Evolutionary conservation across 495 filamentous ascomycete species (phyloP), one percentile per base, ranked within the genome.

Genomic region (Bathelium albidoporum): DNA sequence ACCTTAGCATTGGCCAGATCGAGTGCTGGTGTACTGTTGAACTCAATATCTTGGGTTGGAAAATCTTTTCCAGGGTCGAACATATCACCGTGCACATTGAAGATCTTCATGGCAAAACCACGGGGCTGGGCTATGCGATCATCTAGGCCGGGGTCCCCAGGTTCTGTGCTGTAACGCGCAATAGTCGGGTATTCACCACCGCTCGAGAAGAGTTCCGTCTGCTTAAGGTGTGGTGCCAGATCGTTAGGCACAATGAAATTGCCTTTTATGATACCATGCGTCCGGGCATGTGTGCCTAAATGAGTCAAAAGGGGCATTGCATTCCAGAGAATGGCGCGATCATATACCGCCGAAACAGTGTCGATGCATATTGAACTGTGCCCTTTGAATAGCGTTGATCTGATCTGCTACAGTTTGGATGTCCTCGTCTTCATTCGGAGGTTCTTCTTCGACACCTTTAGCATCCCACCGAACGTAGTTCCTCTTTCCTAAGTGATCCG

Each of bases 81-180:
- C 67, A 77, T 77, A 45, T 81, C 76, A n/a, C 78, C 77, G 14
- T 74, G 44, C 26, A 79, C 72, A 55, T 73, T 73, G 65, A 78
- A 79, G 28, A 80, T 69, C 68, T 81, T 81, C 69, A 80, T 81
- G 24, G 73, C 76, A 62, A 81, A 76, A 53, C 76, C 79, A 39
- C 77, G 75, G 16, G 75, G 79, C 59, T 79, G 75, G 1, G 75
- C 66, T 58, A 80, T 75, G 49, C 59, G 59, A 24, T 29, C 26
- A 43, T 80, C 77, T 28, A 79, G 61, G 5, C 76, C 75, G 52
- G 76, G 72, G 61, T 78, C 73, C 26, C 75, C 73, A 10, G 75
- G 76, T 63, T 79, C 76, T 26, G 73, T 75, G 66, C 72, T 76
- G 67, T 77, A 79, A 24, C 73, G 73, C 43, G 69, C 73, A 5